phyloP scores from a whole-genome alignment of 257 asterid species.

The Gynochthodes officinalis region DNA sequence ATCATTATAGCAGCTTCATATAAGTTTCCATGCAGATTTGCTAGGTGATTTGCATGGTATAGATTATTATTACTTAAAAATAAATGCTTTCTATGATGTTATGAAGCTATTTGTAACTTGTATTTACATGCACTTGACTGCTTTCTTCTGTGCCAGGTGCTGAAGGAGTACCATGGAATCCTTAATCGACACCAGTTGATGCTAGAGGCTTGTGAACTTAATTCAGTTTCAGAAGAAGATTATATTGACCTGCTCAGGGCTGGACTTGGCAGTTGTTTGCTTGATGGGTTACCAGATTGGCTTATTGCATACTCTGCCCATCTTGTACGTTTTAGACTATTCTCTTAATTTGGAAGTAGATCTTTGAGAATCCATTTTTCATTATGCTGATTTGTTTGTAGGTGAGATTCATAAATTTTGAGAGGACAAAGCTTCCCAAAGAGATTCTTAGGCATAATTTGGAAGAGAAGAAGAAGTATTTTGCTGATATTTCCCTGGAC shows the following conservation, averaged over 20 bases:
- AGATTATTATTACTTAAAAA: background rate
- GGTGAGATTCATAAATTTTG: constrained; percentile 97
- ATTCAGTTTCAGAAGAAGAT: constrained; percentile 93
- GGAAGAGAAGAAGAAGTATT: constrained; percentile 88
- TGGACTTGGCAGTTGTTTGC: constrained; percentile 98
- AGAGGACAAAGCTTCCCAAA: constrained; percentile 83
- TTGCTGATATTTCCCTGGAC: constrained; percentile 75
- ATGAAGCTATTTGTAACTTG: background rate
- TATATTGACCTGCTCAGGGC: constrained; percentile 87
- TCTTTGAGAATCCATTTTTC: constrained; percentile 16
- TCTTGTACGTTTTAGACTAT: constrained; percentile 48
- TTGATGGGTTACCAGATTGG: constrained; percentile 98
- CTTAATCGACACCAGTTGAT: constrained; percentile 77
- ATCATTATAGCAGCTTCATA: too few relatives aligned
- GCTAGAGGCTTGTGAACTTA: constrained; percentile 92
- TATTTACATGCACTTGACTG: background rate
- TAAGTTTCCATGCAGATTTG: background rate
- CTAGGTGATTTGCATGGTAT: background rate
- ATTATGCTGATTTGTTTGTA: constrained; percentile 32
- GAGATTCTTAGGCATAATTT: constrained; percentile 83
- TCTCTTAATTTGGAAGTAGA: constrained; percentile 3
- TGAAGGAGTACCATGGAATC: constrained; percentile 81
- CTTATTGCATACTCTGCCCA: constrained; percentile 90
- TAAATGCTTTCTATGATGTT: background rate
- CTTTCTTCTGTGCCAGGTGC: constrained; percentile 45